Evolutionary conservation across 345 rosid genomes (phyloP).

Genomic region (Trapa bicornis): DNA sequence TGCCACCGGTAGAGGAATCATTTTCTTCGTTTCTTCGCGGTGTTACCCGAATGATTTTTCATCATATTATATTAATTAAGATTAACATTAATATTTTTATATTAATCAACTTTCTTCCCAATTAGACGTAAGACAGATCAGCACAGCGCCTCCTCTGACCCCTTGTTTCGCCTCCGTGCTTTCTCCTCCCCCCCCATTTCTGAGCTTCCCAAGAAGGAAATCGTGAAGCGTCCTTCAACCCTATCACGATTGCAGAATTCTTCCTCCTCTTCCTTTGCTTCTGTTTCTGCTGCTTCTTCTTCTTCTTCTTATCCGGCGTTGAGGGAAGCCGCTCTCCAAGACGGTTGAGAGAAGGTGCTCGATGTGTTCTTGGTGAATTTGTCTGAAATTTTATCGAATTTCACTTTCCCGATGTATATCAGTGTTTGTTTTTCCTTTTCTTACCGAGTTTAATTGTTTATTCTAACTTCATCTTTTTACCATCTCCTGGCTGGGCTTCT

Average conservation of each 20-base stretch:
- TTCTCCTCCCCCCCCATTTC: not conserved
- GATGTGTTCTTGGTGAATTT: not conserved
- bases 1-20: too few species aligned
- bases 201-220: too few species aligned
- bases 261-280: not conserved
- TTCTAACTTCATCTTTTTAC: not conserved
- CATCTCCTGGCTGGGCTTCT: not conserved
- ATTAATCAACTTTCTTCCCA: too few species aligned
- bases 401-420: too few species aligned
- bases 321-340: not conserved
- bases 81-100: too few species aligned
- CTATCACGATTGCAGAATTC: not conserved
- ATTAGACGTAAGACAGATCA: not conserved
- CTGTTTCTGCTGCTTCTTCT: not conserved
- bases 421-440: too few species aligned
- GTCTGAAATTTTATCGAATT: not conserved
- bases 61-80: too few species aligned
- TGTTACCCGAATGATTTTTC: too few species aligned
- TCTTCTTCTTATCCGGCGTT: not conserved
- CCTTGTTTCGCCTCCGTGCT: not conserved
- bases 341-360: not conserved
- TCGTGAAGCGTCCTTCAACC: not conserved
- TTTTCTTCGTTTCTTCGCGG: too few species aligned
- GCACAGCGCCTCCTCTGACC: too few species aligned
- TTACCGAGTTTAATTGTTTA: not conserved